These are phyloP conservation scores for Priceomyces medius DNA, from an alignment of 805 yeast genomes.

Conservation along the genomic window DNA sequence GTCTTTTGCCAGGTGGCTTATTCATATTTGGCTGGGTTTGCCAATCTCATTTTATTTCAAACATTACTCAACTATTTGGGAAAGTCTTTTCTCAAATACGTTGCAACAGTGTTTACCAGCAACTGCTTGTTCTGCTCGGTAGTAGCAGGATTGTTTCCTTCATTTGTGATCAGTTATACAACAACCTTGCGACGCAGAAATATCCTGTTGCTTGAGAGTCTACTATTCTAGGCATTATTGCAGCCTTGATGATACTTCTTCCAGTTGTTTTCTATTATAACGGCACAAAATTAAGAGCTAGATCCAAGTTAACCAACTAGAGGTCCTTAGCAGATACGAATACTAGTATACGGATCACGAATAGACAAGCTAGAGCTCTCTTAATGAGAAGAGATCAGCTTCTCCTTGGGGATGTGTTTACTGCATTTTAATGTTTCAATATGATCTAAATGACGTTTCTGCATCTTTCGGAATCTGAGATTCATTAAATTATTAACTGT, in stretches of 20 bases:
- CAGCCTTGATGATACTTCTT: slow-evolving; percentile 43
- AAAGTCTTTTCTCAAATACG: slow-evolving; percentile 44
- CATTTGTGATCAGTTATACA: slow-evolving; percentile 59
- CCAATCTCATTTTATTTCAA: slow-evolving; percentile 47
- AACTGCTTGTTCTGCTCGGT: slow-evolving; percentile 49
- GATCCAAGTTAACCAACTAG: no score
- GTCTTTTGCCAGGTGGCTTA: slow-evolving; percentile 24
- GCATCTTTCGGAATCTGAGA: no score
- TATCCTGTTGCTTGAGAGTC: slow-evolving; percentile 64
- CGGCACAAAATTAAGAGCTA: slow-evolving; percentile 43
- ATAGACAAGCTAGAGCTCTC: no score
- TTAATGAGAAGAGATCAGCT: no score
- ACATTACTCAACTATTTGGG: slow-evolving; percentile 46
- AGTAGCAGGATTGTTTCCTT: slow-evolving; percentile 58
- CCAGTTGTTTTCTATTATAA: slow-evolving; percentile 45
- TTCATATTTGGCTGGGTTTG: slow-evolving; percentile 43
- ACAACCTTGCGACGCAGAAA: slow-evolving; percentile 45
- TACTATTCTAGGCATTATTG: slow-evolving; percentile 44
- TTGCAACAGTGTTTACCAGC: slow-evolving; percentile 59
- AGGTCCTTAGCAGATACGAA: no score
- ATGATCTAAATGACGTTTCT: no score
- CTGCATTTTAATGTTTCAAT: no score
- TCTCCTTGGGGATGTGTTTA: no score
- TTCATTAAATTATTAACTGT: no score
- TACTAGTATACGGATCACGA: no score